Evolutionary conservation across 2,329 filamentous ascomycete genomes (phyloP), one percentile per base, ranked within the genome.

Genomic region (Cryphonectria naterciae): DNA sequence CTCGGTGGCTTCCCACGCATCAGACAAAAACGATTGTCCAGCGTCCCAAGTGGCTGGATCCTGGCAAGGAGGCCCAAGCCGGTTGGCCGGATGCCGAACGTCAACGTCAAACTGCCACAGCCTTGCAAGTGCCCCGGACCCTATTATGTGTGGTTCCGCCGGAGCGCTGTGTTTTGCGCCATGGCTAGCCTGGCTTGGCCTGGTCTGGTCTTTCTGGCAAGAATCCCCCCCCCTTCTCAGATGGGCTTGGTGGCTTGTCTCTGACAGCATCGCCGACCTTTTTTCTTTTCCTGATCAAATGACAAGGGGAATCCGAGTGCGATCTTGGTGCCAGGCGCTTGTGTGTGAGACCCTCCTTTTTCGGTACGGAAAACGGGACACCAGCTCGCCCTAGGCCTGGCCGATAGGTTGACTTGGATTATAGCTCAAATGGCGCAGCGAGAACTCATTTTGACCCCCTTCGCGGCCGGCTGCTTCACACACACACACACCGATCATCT

Each of bases 131-230:
- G 37, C 63, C 63, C 41, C 25, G 41, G 22, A 32, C 41, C 63
- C 41, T 43, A 65, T 49, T 35, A 65, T 43, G 65, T 65, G 68
- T 70, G 49, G 49, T 65, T 66, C 70, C 52, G 70, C 70, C 68
- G 70, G 56, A 56, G 61, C 65, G 68, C 70, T 69, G 69, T 64
- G 70, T 68, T 70, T 64, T 72, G 70, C 70, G 70, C 70, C 70
- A 69, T 72, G 65, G 70, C 68, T 72, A 72, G 70, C 65, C 54
- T 65, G 46, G 60, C 54, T 56, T 39, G 43, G 52, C 58, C 58
- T 52, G 56, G 28, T 25, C 58, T 52, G 56, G 28, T 25, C 39
- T 52, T 37, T 49, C 25, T 49, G 32, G 22, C 41, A 17, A 19
- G 58, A 10, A 52, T 7, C 19, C 7, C 32, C 58, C 15, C 15